Percentiles rank a stretch among this genome's conserved stretches.
phyloP scores from a whole-genome alignment of 208 protist species.

The Trypanosoma rangeli region DNA sequence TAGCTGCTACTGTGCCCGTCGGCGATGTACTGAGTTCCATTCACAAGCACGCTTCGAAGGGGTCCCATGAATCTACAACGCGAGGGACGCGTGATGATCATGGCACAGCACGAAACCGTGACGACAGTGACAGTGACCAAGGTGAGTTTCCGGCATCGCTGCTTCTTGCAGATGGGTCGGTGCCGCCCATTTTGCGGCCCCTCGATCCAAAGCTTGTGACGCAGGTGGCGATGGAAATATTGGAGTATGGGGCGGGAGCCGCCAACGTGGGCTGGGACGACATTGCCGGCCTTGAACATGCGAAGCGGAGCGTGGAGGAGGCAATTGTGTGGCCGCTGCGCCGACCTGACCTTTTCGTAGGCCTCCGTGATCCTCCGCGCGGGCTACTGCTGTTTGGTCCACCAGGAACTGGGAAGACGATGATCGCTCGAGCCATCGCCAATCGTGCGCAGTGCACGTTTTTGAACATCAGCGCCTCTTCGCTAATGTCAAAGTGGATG shows the following conservation, averaged over 20 bases:
- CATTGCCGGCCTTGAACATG: conserved; percentile 76
- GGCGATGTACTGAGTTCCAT: conserved; percentile 33
- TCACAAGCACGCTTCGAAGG: background rate
- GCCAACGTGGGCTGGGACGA: conserved; percentile 68
- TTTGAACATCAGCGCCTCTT: conserved; percentile 87
- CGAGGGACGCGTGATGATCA: conserved; percentile 14
- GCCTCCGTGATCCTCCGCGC: conserved; percentile 80
- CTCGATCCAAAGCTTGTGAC: conserved; percentile 76
- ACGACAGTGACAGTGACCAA: conserved; percentile 28
- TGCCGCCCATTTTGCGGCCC: conserved; percentile 54
- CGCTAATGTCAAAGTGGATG: conserved; percentile 91
- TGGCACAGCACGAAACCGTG: background rate
- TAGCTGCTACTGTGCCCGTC: conserved; percentile 14
- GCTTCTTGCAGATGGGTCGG: conserved; percentile 67
- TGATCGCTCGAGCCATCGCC: conserved; percentile 91
- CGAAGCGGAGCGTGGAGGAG: conserved; percentile 81
- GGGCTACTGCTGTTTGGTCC: conserved; percentile 91
- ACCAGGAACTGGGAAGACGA: conserved; percentile 92
- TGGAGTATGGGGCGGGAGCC: conserved; percentile 53
- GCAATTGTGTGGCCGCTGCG: conserved; percentile 80
- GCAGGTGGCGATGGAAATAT: conserved; percentile 73
- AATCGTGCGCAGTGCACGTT: conserved; percentile 78
- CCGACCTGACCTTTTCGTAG: conserved; percentile 75
- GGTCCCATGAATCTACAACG: conserved; percentile 3
- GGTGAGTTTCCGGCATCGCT: conserved; percentile 54